Conservation (phyloP, 176 grass and related monocot genomes). For the Hsuehochloa calcarea region DNA sequence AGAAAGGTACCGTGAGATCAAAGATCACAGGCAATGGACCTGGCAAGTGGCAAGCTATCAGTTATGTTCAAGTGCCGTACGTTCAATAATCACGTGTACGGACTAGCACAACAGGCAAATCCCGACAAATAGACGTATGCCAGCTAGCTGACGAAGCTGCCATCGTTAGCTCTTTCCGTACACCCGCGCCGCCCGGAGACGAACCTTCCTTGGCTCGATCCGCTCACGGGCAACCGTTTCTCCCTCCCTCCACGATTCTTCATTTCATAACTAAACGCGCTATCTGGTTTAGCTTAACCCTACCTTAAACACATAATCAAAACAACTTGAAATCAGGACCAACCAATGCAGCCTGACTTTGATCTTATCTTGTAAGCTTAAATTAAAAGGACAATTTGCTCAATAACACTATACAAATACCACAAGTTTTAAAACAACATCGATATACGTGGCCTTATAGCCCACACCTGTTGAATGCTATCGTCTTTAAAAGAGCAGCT, state of each 20-base stretch:
- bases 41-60: too few relatives aligned
- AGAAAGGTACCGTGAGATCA: neutral
- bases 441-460: too few relatives aligned
- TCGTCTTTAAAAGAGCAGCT: neutral
- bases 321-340: neutral
- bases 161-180: neutral
- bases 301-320: neutral
- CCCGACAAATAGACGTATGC: too few relatives aligned
- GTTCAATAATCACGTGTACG: too few relatives aligned
- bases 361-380: neutral
- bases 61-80: too few relatives aligned
- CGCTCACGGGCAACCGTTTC: neutral
- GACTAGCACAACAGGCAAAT: too few relatives aligned
- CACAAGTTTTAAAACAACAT: too few relatives aligned
- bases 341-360: neutral
- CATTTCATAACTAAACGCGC: neutral
- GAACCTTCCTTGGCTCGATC: neutral
- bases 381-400: neutral
- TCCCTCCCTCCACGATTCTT: neutral
- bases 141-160: too few relatives aligned
- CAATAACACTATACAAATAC: too few relatives aligned
- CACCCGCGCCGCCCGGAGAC: too few relatives aligned
- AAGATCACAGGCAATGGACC: neutral
- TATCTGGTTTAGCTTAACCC: neutral
- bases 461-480: too few relatives aligned